phyloP scores from a whole-genome alignment of 352 stramenopile species.

The Nothophytophthora sp. region DNA sequence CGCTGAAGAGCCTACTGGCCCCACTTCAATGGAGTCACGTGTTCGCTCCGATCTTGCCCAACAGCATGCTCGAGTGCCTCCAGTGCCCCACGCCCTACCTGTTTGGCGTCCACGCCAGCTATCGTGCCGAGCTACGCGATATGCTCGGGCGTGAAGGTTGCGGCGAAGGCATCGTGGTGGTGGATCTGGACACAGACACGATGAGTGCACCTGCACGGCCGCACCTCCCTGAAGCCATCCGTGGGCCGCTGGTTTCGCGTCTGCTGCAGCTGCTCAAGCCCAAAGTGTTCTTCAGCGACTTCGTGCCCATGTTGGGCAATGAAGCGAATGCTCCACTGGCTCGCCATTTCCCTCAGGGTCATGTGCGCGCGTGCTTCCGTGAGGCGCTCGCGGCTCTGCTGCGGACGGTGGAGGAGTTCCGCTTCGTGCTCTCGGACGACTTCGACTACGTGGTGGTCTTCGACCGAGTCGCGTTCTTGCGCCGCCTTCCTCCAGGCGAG shows the following conservation, averaged over 20 bases:
- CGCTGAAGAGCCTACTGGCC: conserved; percentile 73
- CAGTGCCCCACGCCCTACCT: conserved; percentile 86
- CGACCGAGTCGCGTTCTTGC: conserved; percentile 72
- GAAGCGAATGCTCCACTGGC: conserved; percentile 24
- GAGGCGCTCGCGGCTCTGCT: conserved; percentile 52
- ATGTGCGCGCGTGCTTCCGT: conserved; percentile 64
- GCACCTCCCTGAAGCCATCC: conserved; percentile 48
- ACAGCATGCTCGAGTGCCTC: conserved; percentile 81
- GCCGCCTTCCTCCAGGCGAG: conserved; percentile 47
- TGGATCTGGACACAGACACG: conserved; percentile 70
- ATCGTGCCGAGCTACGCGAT: conserved; percentile 61
- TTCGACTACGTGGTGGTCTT: conserved; percentile 89
- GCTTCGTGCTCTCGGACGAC: conserved; percentile 86
- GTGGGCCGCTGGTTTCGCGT: conserved; percentile 38
- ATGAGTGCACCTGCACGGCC: conserved; percentile 44
- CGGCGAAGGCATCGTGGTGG: conserved; percentile 68
- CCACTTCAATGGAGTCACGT: conserved; percentile 88
- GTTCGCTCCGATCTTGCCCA: conserved; percentile 80
- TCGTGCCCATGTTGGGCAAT: conserved; percentile 59
- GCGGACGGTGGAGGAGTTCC: conserved; percentile 69
- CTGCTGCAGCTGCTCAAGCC: conserved; percentile 73
- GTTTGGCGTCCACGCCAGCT: conserved; percentile 85
- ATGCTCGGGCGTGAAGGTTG: conserved; percentile 79
- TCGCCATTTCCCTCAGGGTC: conserved; percentile 51
- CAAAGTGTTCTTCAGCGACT: conserved; percentile 79